These are phyloP conservation scores for Malbranchea cinnamomea DNA, from an alignment of 2,329 filamentous ascomycete species.

Conservation along the genomic window DNA sequence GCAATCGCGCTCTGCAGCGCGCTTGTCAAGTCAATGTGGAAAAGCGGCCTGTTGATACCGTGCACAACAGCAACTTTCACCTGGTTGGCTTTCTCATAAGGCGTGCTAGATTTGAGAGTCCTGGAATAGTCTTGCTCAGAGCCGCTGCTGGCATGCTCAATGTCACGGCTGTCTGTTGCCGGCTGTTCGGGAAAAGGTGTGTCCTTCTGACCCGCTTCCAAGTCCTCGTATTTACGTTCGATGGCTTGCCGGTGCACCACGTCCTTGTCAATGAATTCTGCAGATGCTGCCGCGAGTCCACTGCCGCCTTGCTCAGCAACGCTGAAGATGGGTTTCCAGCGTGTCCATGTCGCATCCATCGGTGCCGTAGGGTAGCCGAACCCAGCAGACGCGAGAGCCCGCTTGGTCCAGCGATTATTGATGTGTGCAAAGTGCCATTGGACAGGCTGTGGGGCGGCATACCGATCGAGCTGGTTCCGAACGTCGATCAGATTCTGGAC, in stretches of 20 bases:
- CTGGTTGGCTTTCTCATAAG: constrained; percentile 4
- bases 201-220: constrained; percentile 2
- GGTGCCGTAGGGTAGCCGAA: constrained; percentile 63
- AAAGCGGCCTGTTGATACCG: constrained; percentile 77
- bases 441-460: constrained; percentile 63
- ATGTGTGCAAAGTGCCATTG: constrained; percentile 96
- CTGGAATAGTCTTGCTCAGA: constrained; percentile 23
- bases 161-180: no score
- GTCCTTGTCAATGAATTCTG: constrained; percentile 49
- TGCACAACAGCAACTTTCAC: constrained; percentile 51
- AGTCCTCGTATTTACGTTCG: constrained; percentile 10
- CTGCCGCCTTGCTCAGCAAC: constrained; percentile 71
- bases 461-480: constrained; percentile 80
- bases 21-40: constrained; percentile 84
- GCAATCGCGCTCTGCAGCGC: constrained; percentile 76
- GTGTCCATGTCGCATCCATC: constrained; percentile 38
- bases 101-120: not conserved
- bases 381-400: constrained; percentile 69
- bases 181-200: constrained; percentile 11
- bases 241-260: constrained; percentile 21
- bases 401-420: constrained; percentile 89
- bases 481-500: constrained; percentile 88
- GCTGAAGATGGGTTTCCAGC: constrained; percentile 92
- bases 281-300: constrained; percentile 52
- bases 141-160: constrained; percentile 16